A percentile compares a stretch with the other conserved stretches of the same genome.
Evolutionary conservation across 441 rosid genomes (phyloP).

Genomic region (Corymbia calophylla): DNA sequence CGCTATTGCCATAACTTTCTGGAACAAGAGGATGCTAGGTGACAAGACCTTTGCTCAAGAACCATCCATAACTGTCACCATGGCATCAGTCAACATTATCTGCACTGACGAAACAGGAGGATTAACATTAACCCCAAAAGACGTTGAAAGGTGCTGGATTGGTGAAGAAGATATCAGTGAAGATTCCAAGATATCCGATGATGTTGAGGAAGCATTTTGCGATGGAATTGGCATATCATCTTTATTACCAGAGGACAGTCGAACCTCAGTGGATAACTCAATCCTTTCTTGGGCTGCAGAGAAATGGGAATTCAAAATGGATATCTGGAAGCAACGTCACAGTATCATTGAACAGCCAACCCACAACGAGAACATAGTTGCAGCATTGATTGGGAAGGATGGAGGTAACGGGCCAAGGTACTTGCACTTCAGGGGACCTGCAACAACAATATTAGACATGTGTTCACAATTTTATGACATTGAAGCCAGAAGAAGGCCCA

Average conservation of each 20-base stretch:
- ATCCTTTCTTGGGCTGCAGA: conserved; percentile 17
- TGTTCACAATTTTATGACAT: conserved; percentile 18
- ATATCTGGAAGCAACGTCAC: neutral
- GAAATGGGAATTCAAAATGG: neutral
- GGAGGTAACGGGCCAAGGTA: neutral
- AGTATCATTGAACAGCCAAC: neutral
- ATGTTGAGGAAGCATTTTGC: conserved; percentile 8
- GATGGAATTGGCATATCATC: conserved; percentile 9
- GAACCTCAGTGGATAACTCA: neutral
- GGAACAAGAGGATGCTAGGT: conserved; percentile 5
- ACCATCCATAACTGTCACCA: conserved; percentile 12
- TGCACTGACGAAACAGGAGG: conserved; percentile 16
- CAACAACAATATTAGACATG: conserved; percentile 9
- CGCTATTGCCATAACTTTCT: conserved; percentile 5
- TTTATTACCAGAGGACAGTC: conserved; percentile 1
- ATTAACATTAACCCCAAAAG: neutral
- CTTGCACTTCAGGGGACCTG: conserved; percentile 22
- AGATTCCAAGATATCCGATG: neutral
- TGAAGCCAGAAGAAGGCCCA: neutral
- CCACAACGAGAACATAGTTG: neutral
- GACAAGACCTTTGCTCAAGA: conserved; percentile 5
- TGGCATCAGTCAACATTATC: conserved; percentile 18
- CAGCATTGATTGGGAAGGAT: neutral
- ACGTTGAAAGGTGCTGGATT: conserved; percentile 11
- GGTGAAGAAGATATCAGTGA: neutral